phyloP scores from a whole-genome alignment of 2,329 filamentous ascomycete species.

The Fusarium torulosum region DNA sequence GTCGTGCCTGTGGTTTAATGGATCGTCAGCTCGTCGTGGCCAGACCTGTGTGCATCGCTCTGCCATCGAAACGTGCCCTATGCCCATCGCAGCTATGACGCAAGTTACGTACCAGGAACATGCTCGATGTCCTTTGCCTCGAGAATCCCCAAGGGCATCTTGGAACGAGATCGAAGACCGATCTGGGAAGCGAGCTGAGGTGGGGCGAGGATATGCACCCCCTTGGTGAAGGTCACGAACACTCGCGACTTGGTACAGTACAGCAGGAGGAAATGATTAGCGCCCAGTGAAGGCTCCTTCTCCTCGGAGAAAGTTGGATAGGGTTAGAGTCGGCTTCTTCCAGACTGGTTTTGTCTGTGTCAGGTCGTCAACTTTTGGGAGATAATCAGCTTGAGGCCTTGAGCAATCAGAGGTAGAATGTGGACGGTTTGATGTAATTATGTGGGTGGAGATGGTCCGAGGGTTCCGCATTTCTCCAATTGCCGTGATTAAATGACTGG shows the following conservation, averaged over 20 bases:
- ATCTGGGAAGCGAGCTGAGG: constrained; percentile 17
- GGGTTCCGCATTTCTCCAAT: constrained; percentile 34
- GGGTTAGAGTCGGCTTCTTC: constrained; percentile 15
- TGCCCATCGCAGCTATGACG: constrained; percentile 1
- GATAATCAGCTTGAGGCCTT: not conserved
- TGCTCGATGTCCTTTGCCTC: constrained; percentile 74
- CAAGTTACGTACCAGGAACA: constrained; percentile 74
- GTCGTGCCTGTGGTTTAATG: constrained; percentile 64
- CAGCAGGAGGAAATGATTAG: not conserved
- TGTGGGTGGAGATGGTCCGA: constrained; percentile 32
- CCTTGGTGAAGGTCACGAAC: constrained; percentile 11
- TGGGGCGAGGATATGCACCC: not conserved
- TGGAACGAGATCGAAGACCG: constrained; percentile 31
- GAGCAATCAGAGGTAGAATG: constrained; percentile 23
- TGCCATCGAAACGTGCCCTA: constrained; percentile 4
- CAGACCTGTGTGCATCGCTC: not conserved
- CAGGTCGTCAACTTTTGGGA: constrained; percentile 9
- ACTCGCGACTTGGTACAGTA: constrained; percentile 6
- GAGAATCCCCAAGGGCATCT: constrained; percentile 74
- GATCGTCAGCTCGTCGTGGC: constrained; percentile 30
- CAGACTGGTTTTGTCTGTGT: constrained; percentile 14
- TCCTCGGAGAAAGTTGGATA: constrained; percentile 1
- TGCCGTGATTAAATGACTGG: constrained; percentile 33
- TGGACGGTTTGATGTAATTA: constrained; percentile 27
- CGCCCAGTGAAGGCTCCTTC: not conserved